Conservation (phyloP, 805 yeast genomes). For the Jamesozyma lodderae region DNA sequence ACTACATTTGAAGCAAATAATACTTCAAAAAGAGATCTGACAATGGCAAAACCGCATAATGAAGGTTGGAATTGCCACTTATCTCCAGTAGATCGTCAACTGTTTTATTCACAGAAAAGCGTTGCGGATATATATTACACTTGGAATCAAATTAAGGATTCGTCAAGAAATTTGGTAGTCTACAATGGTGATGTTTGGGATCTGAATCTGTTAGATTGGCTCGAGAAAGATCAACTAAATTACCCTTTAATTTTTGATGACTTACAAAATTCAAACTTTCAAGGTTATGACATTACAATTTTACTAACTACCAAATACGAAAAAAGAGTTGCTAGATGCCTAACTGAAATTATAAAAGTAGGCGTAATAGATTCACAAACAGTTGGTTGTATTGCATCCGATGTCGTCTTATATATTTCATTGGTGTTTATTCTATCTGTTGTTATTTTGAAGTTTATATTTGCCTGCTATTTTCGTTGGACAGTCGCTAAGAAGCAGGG, state of each 20-base stretch:
- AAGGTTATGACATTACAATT: conserved; percentile 76
- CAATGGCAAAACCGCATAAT: conserved; percentile 47
- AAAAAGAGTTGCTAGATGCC: conserved; percentile 68
- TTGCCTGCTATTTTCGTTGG: conserved; percentile 92
- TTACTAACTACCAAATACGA: conserved; percentile 55
- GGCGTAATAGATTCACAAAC: conserved; percentile 85
- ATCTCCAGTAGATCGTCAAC: conserved; percentile 52
- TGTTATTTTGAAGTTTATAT: conserved; percentile 63
- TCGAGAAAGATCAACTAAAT: conserved; percentile 54
- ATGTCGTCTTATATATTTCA: conserved; percentile 71
- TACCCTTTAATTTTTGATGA: conserved; percentile 67
- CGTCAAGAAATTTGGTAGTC: conserved; percentile 70
- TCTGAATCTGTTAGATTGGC: conserved; percentile 66
- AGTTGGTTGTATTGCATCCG: conserved; percentile 89
- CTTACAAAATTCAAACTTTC: conserved; percentile 42
- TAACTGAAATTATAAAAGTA: conserved; percentile 77
- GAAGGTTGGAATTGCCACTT: conserved; percentile 92
- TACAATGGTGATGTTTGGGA: conserved; percentile 86
- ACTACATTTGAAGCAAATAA: conserved; percentile 63
- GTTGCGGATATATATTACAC: conserved; percentile 77
- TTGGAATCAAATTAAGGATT: conserved; percentile 75
- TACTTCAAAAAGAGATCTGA: conserved; percentile 53
- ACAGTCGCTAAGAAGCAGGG: conserved; percentile 71
- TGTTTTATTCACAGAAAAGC: conserved; percentile 51
- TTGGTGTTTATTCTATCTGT: conserved; percentile 77